Percentiles rank a stretch among this genome's conserved stretches.
These are phyloP conservation scores for Scytalidium sp. DNA, from an alignment of 2,329 filamentous ascomycete species.

Conservation along the genomic window DNA sequence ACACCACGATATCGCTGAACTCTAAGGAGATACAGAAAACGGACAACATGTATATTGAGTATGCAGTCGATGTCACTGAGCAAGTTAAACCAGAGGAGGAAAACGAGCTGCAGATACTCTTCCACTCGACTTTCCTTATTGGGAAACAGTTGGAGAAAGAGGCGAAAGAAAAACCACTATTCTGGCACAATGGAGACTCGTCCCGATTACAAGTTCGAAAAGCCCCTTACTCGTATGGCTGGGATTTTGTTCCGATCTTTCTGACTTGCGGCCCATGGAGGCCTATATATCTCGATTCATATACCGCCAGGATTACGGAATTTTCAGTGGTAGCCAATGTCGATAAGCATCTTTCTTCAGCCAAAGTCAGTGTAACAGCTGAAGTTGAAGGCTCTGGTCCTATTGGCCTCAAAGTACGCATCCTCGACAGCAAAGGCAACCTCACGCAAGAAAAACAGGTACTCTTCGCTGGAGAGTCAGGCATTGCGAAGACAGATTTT, in stretches of 20 bases:
- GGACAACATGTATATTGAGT: slow-evolving; percentile 63
- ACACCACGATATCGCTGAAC: slow-evolving; percentile 56
- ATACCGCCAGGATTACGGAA: slow-evolving; percentile 59
- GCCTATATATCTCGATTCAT: slow-evolving; percentile 65
- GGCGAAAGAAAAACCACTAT: slow-evolving; percentile 51
- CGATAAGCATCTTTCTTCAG: slow-evolving; percentile 50
- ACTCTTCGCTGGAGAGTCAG: not conserved
- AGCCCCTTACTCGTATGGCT: slow-evolving; percentile 65
- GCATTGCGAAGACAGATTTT: slow-evolving; percentile 33
- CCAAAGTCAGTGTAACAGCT: slow-evolving; percentile 32
- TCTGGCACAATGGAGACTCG: slow-evolving; percentile 41
- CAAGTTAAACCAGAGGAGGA: slow-evolving; percentile 23
- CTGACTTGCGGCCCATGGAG: slow-evolving; percentile 68
- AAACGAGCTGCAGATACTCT: slow-evolving; percentile 54
- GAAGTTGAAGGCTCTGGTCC: slow-evolving; percentile 38
- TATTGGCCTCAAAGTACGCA: slow-evolving; percentile 13
- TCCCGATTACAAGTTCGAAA: slow-evolving; percentile 29
- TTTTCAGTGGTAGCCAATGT: slow-evolving; percentile 59
- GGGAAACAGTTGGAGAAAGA: slow-evolving; percentile 49
- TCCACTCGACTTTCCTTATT: slow-evolving; percentile 45
- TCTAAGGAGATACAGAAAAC: slow-evolving; percentile 48
- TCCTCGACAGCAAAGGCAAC: not conserved
- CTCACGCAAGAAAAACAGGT: not conserved
- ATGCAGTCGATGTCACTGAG: slow-evolving; percentile 50
- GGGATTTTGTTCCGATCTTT: slow-evolving; percentile 69